phyloP scores from a whole-genome alignment of 306 rosid species.

The Vigna angularis region DNA sequence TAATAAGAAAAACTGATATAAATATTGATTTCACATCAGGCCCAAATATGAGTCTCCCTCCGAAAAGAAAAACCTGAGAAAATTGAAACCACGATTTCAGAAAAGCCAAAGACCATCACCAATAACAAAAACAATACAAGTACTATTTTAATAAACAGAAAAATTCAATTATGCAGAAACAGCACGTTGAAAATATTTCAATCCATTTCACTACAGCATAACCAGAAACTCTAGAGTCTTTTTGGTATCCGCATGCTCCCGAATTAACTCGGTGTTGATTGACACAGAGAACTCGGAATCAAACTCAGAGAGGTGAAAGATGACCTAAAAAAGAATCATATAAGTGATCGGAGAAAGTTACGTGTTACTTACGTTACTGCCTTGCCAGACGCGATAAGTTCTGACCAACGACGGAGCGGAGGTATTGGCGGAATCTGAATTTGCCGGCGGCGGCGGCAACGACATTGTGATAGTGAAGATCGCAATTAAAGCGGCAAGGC shows the following conservation, averaged over 20 bases:
- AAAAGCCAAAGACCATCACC: background rate
- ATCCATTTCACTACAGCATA: background rate
- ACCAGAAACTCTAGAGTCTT: background rate
- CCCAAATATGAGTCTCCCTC: constrained; percentile 92
- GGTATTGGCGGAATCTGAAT: background rate
- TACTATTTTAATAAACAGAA: background rate
- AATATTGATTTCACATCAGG: constrained; percentile 86
- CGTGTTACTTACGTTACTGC: constrained; percentile 73
- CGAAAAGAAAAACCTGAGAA: constrained; percentile 80
- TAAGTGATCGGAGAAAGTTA: background rate
- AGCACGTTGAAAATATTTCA: background rate
- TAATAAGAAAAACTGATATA: constrained; percentile 69
- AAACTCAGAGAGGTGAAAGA: background rate
- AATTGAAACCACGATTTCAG: background rate
- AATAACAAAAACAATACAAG: no score
- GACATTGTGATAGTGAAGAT: constrained; percentile 18
- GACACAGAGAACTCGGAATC: background rate
- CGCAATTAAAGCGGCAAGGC: background rate
- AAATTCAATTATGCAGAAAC: background rate
- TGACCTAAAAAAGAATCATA: background rate
- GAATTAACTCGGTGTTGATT: background rate
- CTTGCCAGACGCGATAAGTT: constrained; percentile 83
- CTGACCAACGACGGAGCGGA: constrained; percentile 45
- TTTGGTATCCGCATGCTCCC: background rate
- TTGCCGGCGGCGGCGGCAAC: constrained; percentile 48